Evolutionary conservation across 257 asterid genomes (phyloP), one percentile per base, ranked within the genome.

Genomic region (Solanum ahanhuiri): DNA sequence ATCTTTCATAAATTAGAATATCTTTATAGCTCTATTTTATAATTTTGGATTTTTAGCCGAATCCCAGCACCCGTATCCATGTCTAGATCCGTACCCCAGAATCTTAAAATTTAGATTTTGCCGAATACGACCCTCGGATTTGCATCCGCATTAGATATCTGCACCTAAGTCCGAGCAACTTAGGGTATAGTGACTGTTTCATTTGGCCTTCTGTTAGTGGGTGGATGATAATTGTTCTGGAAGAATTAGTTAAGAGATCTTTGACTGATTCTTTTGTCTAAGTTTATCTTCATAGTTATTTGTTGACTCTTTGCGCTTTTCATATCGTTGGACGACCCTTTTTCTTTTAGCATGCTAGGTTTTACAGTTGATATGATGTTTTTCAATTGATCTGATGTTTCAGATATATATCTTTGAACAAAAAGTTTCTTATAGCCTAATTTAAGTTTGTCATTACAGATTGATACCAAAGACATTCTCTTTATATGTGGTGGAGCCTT

Each of bases 401-500:
- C 67, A 20, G 71, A 23, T 28, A n/a, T 41, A 8, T 28, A 35
- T 85, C 33, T 63, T 23, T 75, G 43, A 66, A 11, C 69, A 12
- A 23, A 35, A n/a, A 11, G 33, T 66, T 75, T 86, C 48, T 45
- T n/a, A 34, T 31, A 48, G 58, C 41, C 23, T 67, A 67, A 79
- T 58, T 84, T 43, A 43, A 43, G 43, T 77, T 31, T 48, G 41
- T 72, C 75, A 75, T 35, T 67, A 84, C 96, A 97, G 99, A 94
- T 97, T 83, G 99, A 97, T 91, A 97, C 99, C 18, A 97, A 95
- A 91, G 99, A 97, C 86, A 97, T 96, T 87, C 99, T 96, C 89
- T 96, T 96, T 86, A 94, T 96, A 89, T 96, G 99, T 6, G 98
- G 99, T 39, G 99, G 99, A 85, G 99, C 99, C 82, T 97, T 97